Base-by-base conservation (phyloP, 352 stramenopile genomes). In the Globisporangium megalacanthum region DNA sequence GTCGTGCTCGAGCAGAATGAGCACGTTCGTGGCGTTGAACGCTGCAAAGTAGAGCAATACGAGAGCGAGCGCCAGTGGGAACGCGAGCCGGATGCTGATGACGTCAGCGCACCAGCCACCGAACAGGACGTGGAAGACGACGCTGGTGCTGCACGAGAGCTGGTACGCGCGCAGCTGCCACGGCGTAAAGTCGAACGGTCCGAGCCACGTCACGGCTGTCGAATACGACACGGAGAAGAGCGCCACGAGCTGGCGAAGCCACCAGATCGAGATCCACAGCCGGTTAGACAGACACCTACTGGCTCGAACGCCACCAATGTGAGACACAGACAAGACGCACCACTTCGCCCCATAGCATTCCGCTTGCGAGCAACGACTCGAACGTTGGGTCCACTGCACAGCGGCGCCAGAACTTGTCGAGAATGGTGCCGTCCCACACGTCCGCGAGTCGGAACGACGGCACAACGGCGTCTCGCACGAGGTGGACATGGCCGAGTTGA, bases 1-100 rank as follows among this genome's bases (percentile, higher is more conserved):
- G 14, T 77, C 69, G 14, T 62, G 63, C 63, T 88, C 73, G 29
- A 81, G 53, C 29, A 88, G 39, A 11, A 84, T 73, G 47, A 86
- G 55, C n/a, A 79, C 55, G 53, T 88, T 88, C 33, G 72, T 80
- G 61, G 71, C 31, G 58, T 81, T 86, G 60, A 88, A 88, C 2
- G 71, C 46, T 4, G 66, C 52, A 53, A 88, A 78, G 52, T 84
- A 84, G 37, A 73, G 14, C 0, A 70, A 8, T 17, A 61, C 66
- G 2, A 79, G 22, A 6, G 20, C 59, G 3, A 76, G 19, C 14
- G 75, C 73, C 8, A 72, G 53, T 1, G 72, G 67, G 37, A 78
- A 73, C n/a, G 64, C 75, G 5, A 62, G 45, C 19, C 66, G 60
- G 29, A 75, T 62, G 25, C 47, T 49, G 49, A 82, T 10, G 8